Evolutionary conservation across 768 basidiomycete species (phyloP).

Genomic region (Ramaria sp.): DNA sequence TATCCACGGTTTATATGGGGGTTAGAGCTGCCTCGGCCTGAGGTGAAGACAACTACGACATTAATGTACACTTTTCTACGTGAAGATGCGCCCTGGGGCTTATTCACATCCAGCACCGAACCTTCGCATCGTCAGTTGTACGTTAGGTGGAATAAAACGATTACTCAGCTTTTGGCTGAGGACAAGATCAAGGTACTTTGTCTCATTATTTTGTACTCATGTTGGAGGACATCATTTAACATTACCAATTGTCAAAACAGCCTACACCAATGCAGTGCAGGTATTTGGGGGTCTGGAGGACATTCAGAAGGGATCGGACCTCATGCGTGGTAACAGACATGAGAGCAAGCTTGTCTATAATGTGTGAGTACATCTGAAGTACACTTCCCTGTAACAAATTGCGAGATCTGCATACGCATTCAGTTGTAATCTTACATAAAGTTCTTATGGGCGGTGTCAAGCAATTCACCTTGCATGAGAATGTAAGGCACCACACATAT

Average conservation of each 20-base stretch:
- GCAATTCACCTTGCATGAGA: no score
- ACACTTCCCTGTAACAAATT: no score
- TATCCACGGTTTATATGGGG: not conserved
- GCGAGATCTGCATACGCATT: no score
- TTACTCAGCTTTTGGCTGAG: not conserved
- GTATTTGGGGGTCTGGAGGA: conserved; percentile 8
- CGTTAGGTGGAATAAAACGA: not conserved
- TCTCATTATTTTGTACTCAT: not conserved
- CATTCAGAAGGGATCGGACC: conserved; percentile 10
- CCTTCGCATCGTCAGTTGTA: not conserved
- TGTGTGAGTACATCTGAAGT: not conserved
- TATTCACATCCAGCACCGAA: not conserved
- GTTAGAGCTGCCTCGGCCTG: not conserved
- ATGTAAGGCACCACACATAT: no score
- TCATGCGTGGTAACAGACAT: conserved; percentile 7
- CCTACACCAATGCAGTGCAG: not conserved
- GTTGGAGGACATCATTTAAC: not conserved
- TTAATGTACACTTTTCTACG: not conserved
- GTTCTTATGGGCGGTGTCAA: no score
- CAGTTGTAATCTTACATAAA: no score
- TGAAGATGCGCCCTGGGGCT: not conserved
- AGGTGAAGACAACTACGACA: not conserved
- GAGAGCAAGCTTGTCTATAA: conserved; percentile 10
- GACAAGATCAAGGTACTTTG: not conserved
- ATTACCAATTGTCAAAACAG: not conserved